phyloP scores from a whole-genome alignment of 345 rosid genomes.

The Syzygium grande region DNA sequence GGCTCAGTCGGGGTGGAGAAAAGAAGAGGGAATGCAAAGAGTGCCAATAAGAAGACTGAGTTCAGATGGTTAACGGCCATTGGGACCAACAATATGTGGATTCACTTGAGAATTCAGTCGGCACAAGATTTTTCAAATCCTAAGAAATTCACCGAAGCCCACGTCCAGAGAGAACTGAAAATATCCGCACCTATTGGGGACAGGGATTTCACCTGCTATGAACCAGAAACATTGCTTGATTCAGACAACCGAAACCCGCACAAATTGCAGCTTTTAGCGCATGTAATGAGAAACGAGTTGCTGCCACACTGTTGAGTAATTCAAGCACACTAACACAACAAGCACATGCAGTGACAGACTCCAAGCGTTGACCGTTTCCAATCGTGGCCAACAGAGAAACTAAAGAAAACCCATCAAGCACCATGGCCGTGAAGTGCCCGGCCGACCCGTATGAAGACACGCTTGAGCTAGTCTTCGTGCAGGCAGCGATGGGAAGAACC shows the following conservation, averaged over 20 bases:
- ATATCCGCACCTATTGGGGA: background rate
- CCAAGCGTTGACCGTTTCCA: background rate
- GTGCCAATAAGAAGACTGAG: background rate
- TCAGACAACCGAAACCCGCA: background rate
- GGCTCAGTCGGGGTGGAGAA: background rate
- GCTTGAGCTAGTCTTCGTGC: background rate
- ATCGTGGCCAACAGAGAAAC: background rate
- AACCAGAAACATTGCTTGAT: background rate
- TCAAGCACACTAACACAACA: background rate
- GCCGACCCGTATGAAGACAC: background rate
- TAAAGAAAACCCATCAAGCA: background rate
- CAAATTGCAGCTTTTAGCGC: background rate
- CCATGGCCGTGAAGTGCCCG: background rate
- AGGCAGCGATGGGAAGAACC: background rate
- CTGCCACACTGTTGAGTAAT: background rate
- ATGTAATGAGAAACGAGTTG: background rate
- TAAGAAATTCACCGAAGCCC: background rate
- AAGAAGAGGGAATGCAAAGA: constrained; percentile 4
- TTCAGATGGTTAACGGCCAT: constrained; percentile 2
- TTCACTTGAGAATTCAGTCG: background rate
- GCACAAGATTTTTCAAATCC: background rate
- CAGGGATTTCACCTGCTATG: background rate
- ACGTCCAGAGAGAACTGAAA: background rate
- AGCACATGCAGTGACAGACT: background rate
- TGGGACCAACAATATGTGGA: background rate